phyloP scores from a whole-genome alignment of 2,329 filamentous ascomycete genomes.

The Fusarium poae region DNA sequence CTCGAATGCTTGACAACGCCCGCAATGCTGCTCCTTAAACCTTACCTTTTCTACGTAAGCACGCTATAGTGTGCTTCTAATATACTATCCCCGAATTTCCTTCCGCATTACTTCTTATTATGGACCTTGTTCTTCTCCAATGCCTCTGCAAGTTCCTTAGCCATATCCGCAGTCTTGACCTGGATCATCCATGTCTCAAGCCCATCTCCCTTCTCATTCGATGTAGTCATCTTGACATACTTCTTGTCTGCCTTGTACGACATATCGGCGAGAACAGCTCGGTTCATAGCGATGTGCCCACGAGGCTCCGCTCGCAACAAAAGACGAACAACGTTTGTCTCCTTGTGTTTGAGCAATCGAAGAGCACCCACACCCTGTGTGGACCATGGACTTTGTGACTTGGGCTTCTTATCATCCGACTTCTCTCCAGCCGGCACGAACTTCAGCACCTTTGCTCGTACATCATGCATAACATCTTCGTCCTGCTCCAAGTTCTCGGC shows the following conservation, averaged over 20 bases:
- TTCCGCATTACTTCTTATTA: slow-evolving; percentile 63
- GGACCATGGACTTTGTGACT: slow-evolving; percentile 72
- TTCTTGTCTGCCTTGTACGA: slow-evolving; percentile 73
- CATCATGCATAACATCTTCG: slow-evolving; percentile 77
- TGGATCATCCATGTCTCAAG: slow-evolving; percentile 79
- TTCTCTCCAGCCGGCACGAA: slow-evolving; percentile 64
- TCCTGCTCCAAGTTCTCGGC: slow-evolving; percentile 77
- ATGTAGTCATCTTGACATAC: slow-evolving; percentile 70
- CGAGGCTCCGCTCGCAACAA: slow-evolving; percentile 81
- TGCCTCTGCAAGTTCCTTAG: slow-evolving; percentile 64
- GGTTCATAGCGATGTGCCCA: slow-evolving; percentile 81
- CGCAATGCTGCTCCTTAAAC: slow-evolving; percentile 43
- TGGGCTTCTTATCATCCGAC: slow-evolving; percentile 60
- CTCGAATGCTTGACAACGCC: slow-evolving; percentile 45
- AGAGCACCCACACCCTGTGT: slow-evolving; percentile 78
- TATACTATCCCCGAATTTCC: slow-evolving; percentile 36
- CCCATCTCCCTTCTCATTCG: slow-evolving; percentile 68
- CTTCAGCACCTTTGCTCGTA: slow-evolving; percentile 77
- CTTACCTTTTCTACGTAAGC: slow-evolving; percentile 50
- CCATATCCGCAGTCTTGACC: slow-evolving; percentile 73
- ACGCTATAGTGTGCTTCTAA: slow-evolving; percentile 40
- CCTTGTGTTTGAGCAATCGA: slow-evolving; percentile 79
- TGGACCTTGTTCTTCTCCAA: slow-evolving; percentile 68
- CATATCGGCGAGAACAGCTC: slow-evolving; percentile 70
- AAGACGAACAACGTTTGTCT: slow-evolving; percentile 74